A percentile compares a stretch with the other conserved stretches of the same genome.
These are phyloP conservation scores for Fusarium staphyleae DNA, from an alignment of 2,329 filamentous ascomycete species.

Conservation along the genomic window DNA sequence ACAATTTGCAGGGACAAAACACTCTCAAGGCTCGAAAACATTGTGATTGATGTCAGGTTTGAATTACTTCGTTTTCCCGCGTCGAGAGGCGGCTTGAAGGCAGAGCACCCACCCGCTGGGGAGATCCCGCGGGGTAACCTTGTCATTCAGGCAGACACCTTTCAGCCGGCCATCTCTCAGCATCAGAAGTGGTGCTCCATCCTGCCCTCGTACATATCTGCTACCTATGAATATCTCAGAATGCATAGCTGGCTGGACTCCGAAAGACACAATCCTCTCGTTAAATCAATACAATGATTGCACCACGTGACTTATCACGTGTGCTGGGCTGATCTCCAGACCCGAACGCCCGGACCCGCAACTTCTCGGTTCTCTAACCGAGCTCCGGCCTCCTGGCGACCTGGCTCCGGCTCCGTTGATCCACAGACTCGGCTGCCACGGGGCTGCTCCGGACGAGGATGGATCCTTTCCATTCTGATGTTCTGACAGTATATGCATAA, in stretches of 20 bases:
- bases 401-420: neutral
- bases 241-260: too few species aligned
- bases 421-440: neutral
- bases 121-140: slow-evolving; percentile 31
- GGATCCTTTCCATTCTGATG: too few species aligned
- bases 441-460: too few species aligned
- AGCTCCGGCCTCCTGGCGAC: neutral
- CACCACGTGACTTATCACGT: neutral
- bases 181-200: neutral
- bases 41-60: neutral
- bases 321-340: neutral
- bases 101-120: too few species aligned
- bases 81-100: slow-evolving; percentile 1
- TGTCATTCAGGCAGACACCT: neutral
- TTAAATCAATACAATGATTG: too few species aligned
- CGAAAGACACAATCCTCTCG: too few species aligned
- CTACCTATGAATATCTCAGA: too few species aligned
- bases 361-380: neutral
- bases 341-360: neutral
- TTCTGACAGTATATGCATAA: too few species aligned
- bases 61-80: neutral
- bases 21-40: too few species aligned
- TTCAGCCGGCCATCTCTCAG: neutral
- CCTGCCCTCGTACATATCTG: too few species aligned
- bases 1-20: slow-evolving; percentile 1